Base-by-base conservation (phyloP, 192 early-diverging fungal genomes). In the Backusella luteola region DNA sequence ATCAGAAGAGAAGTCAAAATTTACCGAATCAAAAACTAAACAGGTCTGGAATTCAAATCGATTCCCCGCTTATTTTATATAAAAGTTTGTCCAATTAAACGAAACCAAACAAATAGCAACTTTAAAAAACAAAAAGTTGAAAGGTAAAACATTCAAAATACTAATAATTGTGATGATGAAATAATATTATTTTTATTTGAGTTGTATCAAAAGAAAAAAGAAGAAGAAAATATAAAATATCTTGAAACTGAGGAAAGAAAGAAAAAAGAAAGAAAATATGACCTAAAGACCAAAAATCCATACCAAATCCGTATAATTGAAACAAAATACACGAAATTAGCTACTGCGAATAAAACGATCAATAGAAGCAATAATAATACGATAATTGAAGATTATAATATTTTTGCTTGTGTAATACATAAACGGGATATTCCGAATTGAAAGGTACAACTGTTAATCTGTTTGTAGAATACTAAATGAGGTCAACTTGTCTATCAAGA, bases 21-120 rank as follows among this genome's bases (percentile, higher is more conserved):
- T 63, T 26, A 29, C 56, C 56, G 56, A 63, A 63, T 63, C 56
- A 63, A 63, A 59, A 29, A 63, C 56, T 63, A 63, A 63, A 63
- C 56, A 63, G 29, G 26, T 63, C 56, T 63, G 56, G 56, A 63
- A 29, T 63, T 29, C 3, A 63, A 63, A 63, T 29, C 7, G 26
- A 63, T 12, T 63, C 56, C 56, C 56, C 23, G 23, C 56, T 29
- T 29, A 63, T 63, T 63, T 63, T 49, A 6, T 26, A 63, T 14
- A 14, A 3, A 32, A 26, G 23, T 2, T 29, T 14, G 4, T 26
- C 56, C 56, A 63, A 63, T 63, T 26, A 63, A 63, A 63, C 23
- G 7, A 63, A 29, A 14, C 12, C 56, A 63, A 63, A 63, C 56
- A 63, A 63, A 63, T 63, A 14, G 9, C 56, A 26, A 14, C 56